Conservation (phyloP, 2,329 filamentous ascomycete species). For the Ceratocystis smalleyi region DNA sequence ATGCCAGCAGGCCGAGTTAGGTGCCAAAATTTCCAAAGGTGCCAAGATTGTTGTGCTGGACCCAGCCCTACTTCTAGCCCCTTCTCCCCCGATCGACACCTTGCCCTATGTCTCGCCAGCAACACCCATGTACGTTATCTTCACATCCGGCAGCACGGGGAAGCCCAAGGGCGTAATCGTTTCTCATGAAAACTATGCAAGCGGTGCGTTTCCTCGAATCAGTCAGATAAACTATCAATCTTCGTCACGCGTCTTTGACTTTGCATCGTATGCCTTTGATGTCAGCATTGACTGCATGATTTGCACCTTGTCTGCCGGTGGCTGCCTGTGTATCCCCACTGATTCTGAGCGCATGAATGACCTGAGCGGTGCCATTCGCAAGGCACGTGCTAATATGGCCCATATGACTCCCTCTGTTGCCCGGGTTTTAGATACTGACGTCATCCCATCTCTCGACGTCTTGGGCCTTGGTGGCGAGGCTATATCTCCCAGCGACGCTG, state of each 20-base stretch:
- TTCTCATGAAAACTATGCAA: constrained; percentile 33
- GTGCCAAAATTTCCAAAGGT: constrained; percentile 24
- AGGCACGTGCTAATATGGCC: constrained; percentile 33
- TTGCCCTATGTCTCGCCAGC: constrained; percentile 29
- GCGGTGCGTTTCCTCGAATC: constrained; percentile 30
- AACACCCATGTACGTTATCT: constrained; percentile 40
- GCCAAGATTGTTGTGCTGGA: constrained; percentile 15
- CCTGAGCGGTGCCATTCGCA: constrained; percentile 31
- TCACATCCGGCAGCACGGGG: constrained; percentile 50
- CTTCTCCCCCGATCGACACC: not conserved
- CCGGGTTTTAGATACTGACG: constrained; percentile 31
- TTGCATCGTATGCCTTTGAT: constrained; percentile 40
- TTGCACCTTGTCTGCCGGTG: constrained; percentile 35
- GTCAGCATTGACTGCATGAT: constrained; percentile 40
- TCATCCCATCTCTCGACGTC: constrained; percentile 32
- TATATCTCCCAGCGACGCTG: constrained; percentile 36
- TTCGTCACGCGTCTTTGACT: constrained; percentile 32
- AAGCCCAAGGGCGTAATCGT: constrained; percentile 47
- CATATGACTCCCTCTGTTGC: constrained; percentile 38
- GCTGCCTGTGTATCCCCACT: constrained; percentile 38
- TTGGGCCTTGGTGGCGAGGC: constrained; percentile 37
- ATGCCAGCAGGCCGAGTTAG: constrained; percentile 26
- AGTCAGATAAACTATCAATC: constrained; percentile 29
- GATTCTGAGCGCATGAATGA: constrained; percentile 39
- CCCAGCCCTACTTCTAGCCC: not conserved